Percentiles rank a stretch among this genome's conserved stretches.
These are phyloP conservation scores for Sporothrix dimorphospora DNA, from an alignment of 2,329 filamentous ascomycete genomes.

Conservation along the genomic window DNA sequence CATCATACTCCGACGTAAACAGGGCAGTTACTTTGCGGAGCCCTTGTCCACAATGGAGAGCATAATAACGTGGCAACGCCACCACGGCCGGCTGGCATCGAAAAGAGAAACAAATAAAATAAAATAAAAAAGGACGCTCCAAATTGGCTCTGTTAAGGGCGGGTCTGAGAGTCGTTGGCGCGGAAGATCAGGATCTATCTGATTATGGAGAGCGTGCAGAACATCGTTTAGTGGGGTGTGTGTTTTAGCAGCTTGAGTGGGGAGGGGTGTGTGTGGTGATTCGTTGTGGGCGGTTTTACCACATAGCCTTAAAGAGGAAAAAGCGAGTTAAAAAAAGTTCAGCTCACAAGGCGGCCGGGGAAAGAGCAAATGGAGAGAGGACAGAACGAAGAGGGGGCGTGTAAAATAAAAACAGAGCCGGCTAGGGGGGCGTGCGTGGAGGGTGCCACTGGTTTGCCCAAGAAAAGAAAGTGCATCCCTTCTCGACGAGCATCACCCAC, in stretches of 20 bases:
- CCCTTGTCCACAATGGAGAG: slow-evolving; percentile 8
- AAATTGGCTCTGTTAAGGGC: slow-evolving; percentile 22
- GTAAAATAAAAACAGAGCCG: not conserved
- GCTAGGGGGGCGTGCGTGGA: not conserved
- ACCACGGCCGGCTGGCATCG: not conserved
- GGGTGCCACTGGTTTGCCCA: slow-evolving; percentile 1
- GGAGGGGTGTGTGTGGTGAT: slow-evolving; percentile 5
- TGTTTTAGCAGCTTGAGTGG: not conserved
- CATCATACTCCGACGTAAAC: slow-evolving; percentile 5
- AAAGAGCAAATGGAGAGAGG: not conserved
- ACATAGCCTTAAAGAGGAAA: slow-evolving; percentile 2
- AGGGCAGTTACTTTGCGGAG: slow-evolving; percentile 4
- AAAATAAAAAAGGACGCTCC: not conserved
- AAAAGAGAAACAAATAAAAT: slow-evolving; percentile 22
- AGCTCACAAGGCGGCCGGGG: slow-evolving; percentile 22
- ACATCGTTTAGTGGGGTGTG: slow-evolving; percentile 11
- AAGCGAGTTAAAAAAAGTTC: not conserved
- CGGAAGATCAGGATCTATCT: slow-evolving; percentile 26
- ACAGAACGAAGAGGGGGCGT: not conserved
- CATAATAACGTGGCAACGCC: slow-evolving; percentile 26
- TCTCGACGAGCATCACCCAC: not conserved
- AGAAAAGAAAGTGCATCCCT: slow-evolving; percentile 24
- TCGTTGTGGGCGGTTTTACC: not conserved
- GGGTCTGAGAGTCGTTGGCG: slow-evolving; percentile 22
- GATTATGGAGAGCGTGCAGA: slow-evolving; percentile 22